phyloP scores from a whole-genome alignment of 257 asterid species.

The Solanum virginianum region DNA sequence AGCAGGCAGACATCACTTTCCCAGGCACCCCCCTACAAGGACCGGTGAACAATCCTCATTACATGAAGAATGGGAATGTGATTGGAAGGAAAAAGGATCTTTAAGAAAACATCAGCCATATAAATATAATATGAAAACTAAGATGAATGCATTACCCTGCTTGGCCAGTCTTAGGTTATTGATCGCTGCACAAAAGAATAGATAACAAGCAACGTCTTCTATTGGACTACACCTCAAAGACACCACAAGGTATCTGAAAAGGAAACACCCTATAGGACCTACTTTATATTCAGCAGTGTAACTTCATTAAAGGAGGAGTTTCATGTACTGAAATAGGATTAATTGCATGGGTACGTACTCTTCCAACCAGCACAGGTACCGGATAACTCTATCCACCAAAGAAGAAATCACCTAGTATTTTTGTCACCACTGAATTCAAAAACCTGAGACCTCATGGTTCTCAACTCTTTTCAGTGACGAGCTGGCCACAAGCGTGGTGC shows the following conservation, averaged over 20 bases:
- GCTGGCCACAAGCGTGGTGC: neutral
- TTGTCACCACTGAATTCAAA: neutral
- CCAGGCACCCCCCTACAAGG: slow-evolving; percentile 27
- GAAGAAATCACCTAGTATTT: neutral
- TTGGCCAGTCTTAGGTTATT: neutral
- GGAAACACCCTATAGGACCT: neutral
- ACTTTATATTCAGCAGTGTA: neutral
- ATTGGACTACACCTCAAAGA: neutral
- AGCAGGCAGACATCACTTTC: slow-evolving; percentile 24
- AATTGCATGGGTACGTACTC: neutral
- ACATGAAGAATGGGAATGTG: neutral
- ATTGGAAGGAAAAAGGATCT: neutral
- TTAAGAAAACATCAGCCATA: neutral
- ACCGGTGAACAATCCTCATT: neutral
- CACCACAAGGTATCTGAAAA: neutral
- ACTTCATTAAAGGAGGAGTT: neutral
- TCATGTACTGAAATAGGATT: neutral
- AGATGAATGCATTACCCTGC: neutral
- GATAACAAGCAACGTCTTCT: neutral
- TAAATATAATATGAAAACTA: neutral
- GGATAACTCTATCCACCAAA: neutral
- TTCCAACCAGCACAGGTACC: neutral
- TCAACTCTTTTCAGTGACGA: neutral
- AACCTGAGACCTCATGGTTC: neutral
- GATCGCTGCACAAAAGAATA: neutral